Evolutionary conservation across 129 eudicot genomes (phyloP), one percentile per base, ranked within the genome.

Genomic region (Lactuca saligna): DNA sequence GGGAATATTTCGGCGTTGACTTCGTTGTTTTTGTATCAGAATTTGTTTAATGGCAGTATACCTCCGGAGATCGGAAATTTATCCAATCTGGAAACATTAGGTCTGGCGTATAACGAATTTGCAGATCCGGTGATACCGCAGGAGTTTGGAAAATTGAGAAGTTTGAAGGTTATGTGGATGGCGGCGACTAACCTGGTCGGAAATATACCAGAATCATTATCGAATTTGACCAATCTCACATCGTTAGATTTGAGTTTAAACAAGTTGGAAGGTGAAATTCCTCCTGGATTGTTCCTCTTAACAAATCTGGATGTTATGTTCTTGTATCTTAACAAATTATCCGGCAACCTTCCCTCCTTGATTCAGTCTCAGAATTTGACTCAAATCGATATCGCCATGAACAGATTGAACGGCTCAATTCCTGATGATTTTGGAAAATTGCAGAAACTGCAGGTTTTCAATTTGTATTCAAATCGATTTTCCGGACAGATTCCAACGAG

Each of bases 1-100:
- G 97, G 95, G 14, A 67, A 76, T 8, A 35, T 89, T 14, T 51
- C 83, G 7, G 75, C 74, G 69, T 69, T 93, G 70, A 38, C 55
- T 6, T 58, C 41, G 3, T 61, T 93, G 69, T 3, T 12, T 12
- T 50, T 93, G 69, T 48, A 81, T 16, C 59, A 44, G 31, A 93
- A 89, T 42, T 57, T 87, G 76, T 85, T 93, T 70, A 80, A 87
- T 17, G 99, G 96, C 0, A 87, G 78, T 3, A 75, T 82, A 31
- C 95, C 97, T 1, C 65, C 71, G 34, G 87, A 78, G 71, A 87
- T 93, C 57, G 93, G 95, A 32, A 83, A 88, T 59, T 78, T 89
- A 72, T 31, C 65, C 7, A 73, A 81, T 20, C 82, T 89, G 25
- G 82, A 68, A 13, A 41, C 6, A 5, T 57, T 93, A 41, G 71